Conservation (phyloP, 1,139 yeast species). For the Blastobotrys malaysiensis region DNA sequence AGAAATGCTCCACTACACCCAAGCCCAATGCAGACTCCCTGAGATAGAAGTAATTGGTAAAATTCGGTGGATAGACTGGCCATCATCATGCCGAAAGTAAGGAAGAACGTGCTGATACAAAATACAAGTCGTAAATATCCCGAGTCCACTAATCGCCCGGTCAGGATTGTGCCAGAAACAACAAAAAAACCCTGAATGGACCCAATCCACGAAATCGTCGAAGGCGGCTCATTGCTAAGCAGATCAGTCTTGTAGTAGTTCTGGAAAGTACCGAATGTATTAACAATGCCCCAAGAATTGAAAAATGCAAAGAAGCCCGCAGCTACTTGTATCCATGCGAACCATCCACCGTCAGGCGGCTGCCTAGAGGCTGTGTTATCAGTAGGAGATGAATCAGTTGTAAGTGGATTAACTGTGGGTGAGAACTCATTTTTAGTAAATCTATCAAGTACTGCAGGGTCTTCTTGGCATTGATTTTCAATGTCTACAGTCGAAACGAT, state of each 20-base stretch:
- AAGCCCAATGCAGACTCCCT: conserved; percentile 50
- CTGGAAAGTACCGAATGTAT: conserved; percentile 57
- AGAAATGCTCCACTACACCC: conserved; percentile 39
- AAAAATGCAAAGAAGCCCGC: conserved; percentile 45
- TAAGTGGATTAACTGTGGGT: not conserved
- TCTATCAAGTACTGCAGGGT: no score
- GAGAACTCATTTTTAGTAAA: no score
- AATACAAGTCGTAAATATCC: conserved; percentile 27
- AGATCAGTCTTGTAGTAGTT: conserved; percentile 48
- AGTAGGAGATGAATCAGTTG: no score
- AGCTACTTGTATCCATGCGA: conserved; percentile 31
- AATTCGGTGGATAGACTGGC: conserved; percentile 46
- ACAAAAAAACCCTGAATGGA: conserved; percentile 50
- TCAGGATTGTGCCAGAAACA: conserved; percentile 49
- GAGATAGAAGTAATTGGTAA: conserved; percentile 31
- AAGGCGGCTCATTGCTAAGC: conserved; percentile 37
- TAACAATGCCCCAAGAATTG: conserved; percentile 52
- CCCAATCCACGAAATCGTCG: conserved; percentile 60
- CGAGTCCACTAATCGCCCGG: conserved; percentile 55
- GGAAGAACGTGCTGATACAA: conserved; percentile 45
- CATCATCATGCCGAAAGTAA: conserved; percentile 44
- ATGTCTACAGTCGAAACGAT: no score
- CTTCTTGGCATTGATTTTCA: no score
- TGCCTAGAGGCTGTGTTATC: not conserved
- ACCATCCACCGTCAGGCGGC: conserved; percentile 30